These are phyloP conservation scores for Sarcomyxa edulis DNA, from an alignment of 768 basidiomycete species.

Conservation along the genomic window DNA sequence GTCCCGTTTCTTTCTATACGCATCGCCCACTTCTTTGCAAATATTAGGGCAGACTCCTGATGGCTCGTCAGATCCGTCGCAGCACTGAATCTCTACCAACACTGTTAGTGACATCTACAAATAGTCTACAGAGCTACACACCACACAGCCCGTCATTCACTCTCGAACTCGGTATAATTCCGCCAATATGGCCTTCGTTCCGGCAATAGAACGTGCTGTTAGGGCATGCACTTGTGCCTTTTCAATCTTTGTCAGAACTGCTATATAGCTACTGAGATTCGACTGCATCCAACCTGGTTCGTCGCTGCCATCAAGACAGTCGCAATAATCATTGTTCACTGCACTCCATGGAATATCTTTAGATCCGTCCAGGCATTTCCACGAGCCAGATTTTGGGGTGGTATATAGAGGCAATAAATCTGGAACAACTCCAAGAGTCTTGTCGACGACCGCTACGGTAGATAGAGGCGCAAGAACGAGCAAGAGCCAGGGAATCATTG, in stretches of 20 bases:
- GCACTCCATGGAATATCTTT: slow-evolving; percentile 74
- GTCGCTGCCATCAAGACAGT: slow-evolving; percentile 92
- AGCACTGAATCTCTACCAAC: slow-evolving; percentile 77
- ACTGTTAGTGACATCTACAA: slow-evolving; percentile 10
- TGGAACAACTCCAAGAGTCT: slow-evolving; percentile 56
- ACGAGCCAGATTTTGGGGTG: slow-evolving; percentile 47
- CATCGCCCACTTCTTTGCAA: slow-evolving; percentile 73
- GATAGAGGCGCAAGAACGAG: slow-evolving; percentile 35
- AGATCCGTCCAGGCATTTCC: slow-evolving; percentile 80
- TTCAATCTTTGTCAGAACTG: slow-evolving; percentile 6
- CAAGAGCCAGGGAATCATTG: slow-evolving; percentile 50
- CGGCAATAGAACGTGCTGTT: slow-evolving; percentile 75
- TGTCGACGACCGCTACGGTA: slow-evolving; percentile 36
- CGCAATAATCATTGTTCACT: slow-evolving; percentile 93
- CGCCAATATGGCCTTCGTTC: slow-evolving; percentile 86
- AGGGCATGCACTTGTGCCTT: slow-evolving; percentile 84
- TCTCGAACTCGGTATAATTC: slow-evolving; percentile 69
- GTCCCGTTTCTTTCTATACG: slow-evolving; percentile 58
- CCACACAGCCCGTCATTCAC: slow-evolving; percentile 95
- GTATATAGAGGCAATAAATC: slow-evolving; percentile 50
- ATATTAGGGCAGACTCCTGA: slow-evolving; percentile 72
- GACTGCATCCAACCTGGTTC: slow-evolving; percentile 78
- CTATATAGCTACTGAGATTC: too few relatives aligned
- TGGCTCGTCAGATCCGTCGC: slow-evolving; percentile 93
- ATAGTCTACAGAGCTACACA: slow-evolving; percentile 28